Evolutionary conservation across 805 yeast species (phyloP).

Genomic region (Komagataella pseudopastoris): DNA sequence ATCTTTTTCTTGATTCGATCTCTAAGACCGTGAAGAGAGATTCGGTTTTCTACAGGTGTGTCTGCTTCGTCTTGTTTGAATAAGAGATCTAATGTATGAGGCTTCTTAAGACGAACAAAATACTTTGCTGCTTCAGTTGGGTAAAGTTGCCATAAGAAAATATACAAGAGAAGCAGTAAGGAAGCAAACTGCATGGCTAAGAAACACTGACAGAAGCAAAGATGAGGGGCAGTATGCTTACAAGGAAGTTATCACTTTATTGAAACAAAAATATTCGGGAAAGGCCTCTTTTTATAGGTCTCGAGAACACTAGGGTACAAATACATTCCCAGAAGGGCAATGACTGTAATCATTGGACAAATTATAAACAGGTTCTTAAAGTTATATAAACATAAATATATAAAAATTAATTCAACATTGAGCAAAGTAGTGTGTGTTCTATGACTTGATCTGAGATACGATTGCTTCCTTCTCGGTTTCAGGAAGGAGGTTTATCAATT

Average conservation of each 20-base stretch:
- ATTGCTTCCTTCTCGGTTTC: slow-evolving; percentile 33
- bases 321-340: not conserved
- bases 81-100: slow-evolving; percentile 33
- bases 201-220: not conserved
- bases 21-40: slow-evolving; percentile 25
- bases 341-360: not conserved
- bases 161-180: not conserved
- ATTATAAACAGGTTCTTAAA: not conserved
- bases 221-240: not conserved
- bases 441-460: not conserved
- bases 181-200: slow-evolving; percentile 1
- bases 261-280: not conserved
- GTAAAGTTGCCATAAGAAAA: not conserved
- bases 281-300: not conserved
- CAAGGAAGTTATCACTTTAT: not conserved
- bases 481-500: slow-evolving; percentile 36
- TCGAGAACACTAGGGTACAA: not conserved
- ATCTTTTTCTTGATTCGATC: slow-evolving; percentile 36
- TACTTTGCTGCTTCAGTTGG: slow-evolving; percentile 13
- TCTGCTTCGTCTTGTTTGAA: slow-evolving; percentile 23
- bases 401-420: slow-evolving; percentile 11
- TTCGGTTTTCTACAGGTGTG: slow-evolving; percentile 1
- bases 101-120: slow-evolving; percentile 37
- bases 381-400: not conserved
- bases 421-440: slow-evolving; percentile 6